Conservation (phyloP, 1,284 basidiomycete species). For the Tetrapyrgos nigripes region DNA sequence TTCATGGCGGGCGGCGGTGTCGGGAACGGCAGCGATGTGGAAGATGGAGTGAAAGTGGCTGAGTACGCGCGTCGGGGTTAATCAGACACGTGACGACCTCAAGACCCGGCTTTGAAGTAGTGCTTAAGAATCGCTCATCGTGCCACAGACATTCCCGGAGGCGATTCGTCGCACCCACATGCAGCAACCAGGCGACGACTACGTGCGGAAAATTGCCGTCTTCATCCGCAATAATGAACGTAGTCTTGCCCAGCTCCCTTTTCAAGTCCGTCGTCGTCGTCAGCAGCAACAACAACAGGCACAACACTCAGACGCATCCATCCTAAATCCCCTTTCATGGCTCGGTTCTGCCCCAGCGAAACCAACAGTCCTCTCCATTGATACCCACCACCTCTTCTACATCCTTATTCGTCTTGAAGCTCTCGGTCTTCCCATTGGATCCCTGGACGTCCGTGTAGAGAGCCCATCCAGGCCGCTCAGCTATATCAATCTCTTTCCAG, state of each 20-base stretch:
- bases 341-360: slow-evolving; percentile 53
- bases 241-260: slow-evolving; percentile 68
- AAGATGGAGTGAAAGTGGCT: slow-evolving; percentile 3
- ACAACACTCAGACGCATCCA: slow-evolving; percentile 44
- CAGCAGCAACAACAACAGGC: slow-evolving; percentile 34
- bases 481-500: slow-evolving; percentile 66
- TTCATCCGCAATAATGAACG: slow-evolving; percentile 77
- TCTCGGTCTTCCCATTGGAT: slow-evolving; percentile 74
- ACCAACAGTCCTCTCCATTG: slow-evolving; percentile 71
- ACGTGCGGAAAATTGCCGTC: slow-evolving; percentile 67
- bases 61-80: too few species aligned
- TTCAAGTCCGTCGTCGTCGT: slow-evolving; percentile 55
- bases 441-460: slow-evolving; percentile 81
- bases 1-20: slow-evolving; percentile 68
- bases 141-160: not conserved
- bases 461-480: slow-evolving; percentile 76
- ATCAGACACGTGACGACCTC: too few species aligned
- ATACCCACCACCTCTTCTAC: slow-evolving; percentile 88
- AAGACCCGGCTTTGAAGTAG: too few species aligned
- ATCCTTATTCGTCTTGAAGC: slow-evolving; percentile 87
- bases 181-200: slow-evolving; percentile 69
- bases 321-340: slow-evolving; percentile 72
- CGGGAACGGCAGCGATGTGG: slow-evolving; percentile 20
- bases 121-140: not conserved
- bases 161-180: not conserved